A percentile compares a stretch with the other conserved stretches of the same genome.
phyloP scores from a whole-genome alignment of 768 basidiomycete genomes.

The Auricularia auricula-judae region DNA sequence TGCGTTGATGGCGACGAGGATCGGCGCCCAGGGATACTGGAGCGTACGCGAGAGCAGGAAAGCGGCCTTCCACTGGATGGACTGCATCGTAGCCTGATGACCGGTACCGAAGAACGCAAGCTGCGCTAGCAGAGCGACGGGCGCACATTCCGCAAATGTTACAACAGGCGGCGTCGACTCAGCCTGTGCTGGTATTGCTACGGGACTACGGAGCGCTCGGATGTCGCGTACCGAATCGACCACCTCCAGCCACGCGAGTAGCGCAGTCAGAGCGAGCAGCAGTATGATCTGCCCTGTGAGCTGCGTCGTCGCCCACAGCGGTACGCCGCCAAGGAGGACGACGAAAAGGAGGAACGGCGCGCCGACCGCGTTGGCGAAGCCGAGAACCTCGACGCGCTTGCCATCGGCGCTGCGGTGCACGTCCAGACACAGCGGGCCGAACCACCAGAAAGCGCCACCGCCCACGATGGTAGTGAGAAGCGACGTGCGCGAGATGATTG shows the following conservation, averaged over 20 bases:
- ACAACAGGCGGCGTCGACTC: constrained; percentile 11
- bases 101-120: constrained; percentile 81
- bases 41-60: constrained; percentile 69
- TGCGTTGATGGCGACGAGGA: constrained; percentile 69
- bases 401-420: constrained; percentile 31
- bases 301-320: constrained; percentile 51
- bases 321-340: constrained; percentile 45
- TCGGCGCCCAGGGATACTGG: constrained; percentile 59
- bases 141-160: constrained; percentile 56
- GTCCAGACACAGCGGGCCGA: constrained; percentile 63
- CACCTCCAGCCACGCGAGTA: constrained; percentile 72
- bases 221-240: constrained; percentile 75
- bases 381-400: constrained; percentile 52
- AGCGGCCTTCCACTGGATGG: constrained; percentile 92
- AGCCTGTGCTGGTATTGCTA: constrained; percentile 28
- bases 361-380: constrained; percentile 85
- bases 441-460: constrained; percentile 58
- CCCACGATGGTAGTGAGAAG: constrained; percentile 30
- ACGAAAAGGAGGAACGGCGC: constrained; percentile 77
- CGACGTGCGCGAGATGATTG: constrained; percentile 48
- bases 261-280: constrained; percentile 46
- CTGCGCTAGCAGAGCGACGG: constrained; percentile 64
- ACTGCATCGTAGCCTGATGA: constrained; percentile 80
- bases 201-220: constrained; percentile 31
- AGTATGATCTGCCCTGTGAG: constrained; percentile 76